phyloP scores from a whole-genome alignment of 306 rosid genomes.

The Comarum palustre region DNA sequence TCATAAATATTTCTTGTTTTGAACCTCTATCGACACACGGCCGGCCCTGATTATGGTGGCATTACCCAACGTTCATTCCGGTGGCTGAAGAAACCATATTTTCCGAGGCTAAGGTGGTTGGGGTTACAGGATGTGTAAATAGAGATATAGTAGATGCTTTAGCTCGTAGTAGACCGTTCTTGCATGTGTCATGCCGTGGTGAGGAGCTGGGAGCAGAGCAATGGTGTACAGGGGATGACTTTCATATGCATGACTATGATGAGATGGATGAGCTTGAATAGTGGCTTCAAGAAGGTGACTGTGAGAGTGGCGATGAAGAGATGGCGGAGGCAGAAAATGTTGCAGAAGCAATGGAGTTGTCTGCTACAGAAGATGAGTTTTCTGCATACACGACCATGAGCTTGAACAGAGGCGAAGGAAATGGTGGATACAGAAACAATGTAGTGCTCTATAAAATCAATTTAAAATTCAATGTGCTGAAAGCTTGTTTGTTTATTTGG shows the following conservation, averaged over 20 bases:
- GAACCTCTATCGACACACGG: no score
- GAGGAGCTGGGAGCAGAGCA: conserved; percentile 78
- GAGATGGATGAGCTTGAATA: conserved; percentile 80
- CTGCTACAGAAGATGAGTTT: not conserved
- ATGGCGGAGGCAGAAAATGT: conserved; percentile 58
- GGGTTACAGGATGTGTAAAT: conserved; percentile 75
- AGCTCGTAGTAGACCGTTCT: conserved; percentile 70
- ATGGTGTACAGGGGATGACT: conserved; percentile 51
- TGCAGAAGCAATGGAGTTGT: conserved; percentile 40
- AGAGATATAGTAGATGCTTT: conserved; percentile 85
- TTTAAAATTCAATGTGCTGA: not conserved
- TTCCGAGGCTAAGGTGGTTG: conserved; percentile 89
- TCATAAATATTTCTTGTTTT: no score
- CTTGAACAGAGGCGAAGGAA: conserved; percentile 65
- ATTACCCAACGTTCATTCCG: conserved; percentile 69
- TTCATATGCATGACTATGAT: conserved; percentile 55
- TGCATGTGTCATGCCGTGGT: conserved; percentile 77
- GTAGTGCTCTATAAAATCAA: conserved; percentile 23
- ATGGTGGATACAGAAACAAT: conserved; percentile 51
- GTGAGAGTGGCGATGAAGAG: conserved; percentile 57
- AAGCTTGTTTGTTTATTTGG: conserved; percentile 14
- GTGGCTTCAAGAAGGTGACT: conserved; percentile 70
- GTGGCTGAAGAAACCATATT: conserved; percentile 90
- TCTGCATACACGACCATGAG: conserved; percentile 51
- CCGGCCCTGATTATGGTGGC: conserved; percentile 36